A percentile compares a stretch with the other conserved stretches of the same genome.
Conservation (phyloP, 805 yeast genomes). For the Metschnikowia picachoensis region DNA sequence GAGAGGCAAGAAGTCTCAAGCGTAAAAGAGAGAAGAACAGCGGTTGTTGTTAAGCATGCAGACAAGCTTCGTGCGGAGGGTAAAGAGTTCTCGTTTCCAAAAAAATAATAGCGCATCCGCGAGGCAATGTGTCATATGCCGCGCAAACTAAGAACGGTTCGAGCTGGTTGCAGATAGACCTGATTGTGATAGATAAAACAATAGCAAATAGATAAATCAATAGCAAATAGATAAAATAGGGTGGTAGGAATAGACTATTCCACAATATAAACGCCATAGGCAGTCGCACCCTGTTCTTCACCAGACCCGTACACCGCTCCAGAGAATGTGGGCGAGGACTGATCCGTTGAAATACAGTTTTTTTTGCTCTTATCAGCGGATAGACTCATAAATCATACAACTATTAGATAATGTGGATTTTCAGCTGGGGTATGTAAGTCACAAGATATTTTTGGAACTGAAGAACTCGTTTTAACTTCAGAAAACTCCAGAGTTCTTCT, state of each 20-base stretch:
- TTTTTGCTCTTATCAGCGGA: conserved; percentile 3
- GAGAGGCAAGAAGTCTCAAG: conserved; percentile 16
- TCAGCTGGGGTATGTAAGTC: conserved; percentile 35
- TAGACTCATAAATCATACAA: conserved; percentile 1
- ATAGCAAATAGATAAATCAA: too few species aligned
- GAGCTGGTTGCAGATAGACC: too few species aligned
- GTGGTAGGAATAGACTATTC: too few species aligned
- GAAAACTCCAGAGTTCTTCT: too few species aligned
- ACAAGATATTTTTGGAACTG: too few species aligned
- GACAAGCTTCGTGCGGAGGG: conserved; percentile 15
- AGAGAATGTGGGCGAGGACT: conserved; percentile 6
- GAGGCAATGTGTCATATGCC: too few species aligned
- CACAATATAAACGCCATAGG: too few species aligned
- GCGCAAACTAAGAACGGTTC: too few species aligned
- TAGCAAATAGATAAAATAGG: too few species aligned
- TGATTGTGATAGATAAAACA: too few species aligned
- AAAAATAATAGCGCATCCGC: too few species aligned
- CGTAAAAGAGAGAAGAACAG: conserved; percentile 17
- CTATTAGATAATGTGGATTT: conserved; percentile 29
- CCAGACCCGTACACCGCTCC: conserved; percentile 7
- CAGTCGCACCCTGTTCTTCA: not conserved
- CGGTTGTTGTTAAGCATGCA: conserved; percentile 14
- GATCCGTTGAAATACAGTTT: not conserved
- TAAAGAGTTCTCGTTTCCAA: conserved; percentile 14
- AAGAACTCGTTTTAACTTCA: too few species aligned